Evolutionary conservation across 1,284 basidiomycete genomes (phyloP), one percentile per base, ranked within the genome.

Genomic region (Phellopilus nigrolimitatus): DNA sequence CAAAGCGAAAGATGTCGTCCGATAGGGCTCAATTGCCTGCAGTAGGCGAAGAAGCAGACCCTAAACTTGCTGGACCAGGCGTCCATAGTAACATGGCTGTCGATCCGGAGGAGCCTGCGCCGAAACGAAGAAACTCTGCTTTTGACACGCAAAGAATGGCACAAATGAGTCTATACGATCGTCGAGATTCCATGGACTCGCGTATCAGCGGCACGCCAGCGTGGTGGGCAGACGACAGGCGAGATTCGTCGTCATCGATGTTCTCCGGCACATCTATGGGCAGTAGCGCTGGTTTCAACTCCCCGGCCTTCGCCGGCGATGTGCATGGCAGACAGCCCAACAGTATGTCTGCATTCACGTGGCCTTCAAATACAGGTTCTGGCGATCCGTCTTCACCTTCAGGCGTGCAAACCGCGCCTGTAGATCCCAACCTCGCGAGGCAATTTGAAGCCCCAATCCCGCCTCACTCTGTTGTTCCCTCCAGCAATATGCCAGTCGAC

Each of bases 1-100:
- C 77, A 52, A 91, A 91, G 67, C 78, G 88, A 59, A 91, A 91
- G 70, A 82, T 88, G 71, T 86, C 87, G 34, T 70, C 72, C 57
- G 86, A 88, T 72, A 75, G 80, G 56, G 68, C 70, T 52, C 65
- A 67, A 28, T 69, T 76, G 57, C 63, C 71, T 10, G 65, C 76
- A 25, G 69, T 76, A 31, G 71, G 72, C 46, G 79, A 82, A 58
- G 84, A 85, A 56, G 68, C 75, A 49, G 84, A 86, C 62, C 68
- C 79, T n/a, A 79, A 79, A 55, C 70, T 87, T 50, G 71, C 76
- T 37, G 85, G 85, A n/a, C 80, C 82, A 53, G 84, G 84, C 33
- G 68, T 82, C 42, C 75, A 79, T 15, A 80, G 76, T 54, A 66
- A 67, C 40, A 76, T 76, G 69, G 71, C 70, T 54, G 60, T 77